Evolutionary conservation across 306 rosid genomes (phyloP), one percentile per base, ranked within the genome.

Genomic region (Prinsepia uniflora): DNA sequence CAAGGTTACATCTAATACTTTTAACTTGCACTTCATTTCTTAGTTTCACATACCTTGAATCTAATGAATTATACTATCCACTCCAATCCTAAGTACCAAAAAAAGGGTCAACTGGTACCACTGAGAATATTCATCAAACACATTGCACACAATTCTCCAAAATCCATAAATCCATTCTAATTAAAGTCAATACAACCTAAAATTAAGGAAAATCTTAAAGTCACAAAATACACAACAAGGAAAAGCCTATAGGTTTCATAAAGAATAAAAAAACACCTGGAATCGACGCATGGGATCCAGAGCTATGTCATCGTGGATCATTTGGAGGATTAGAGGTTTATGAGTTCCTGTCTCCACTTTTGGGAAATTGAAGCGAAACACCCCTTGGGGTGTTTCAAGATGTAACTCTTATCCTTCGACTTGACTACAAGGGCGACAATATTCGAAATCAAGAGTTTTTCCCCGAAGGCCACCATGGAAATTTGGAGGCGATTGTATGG

Each of bases 331-430:
- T 73, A 90, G 91, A 6, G 99, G 97, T 39, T 97, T 81, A 11
- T 97, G 97, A 7, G 97, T 94, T 0, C 98, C 97, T 92, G 90
- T 94, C 80, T 94, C 98, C 39, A 94, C 98, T 75, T 94, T 95
- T 96, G 97, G n/a, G 52, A 90, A 89, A 68, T 94, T 94, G 89
- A 94, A 94, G 0, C 97, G 92, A 75, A 94, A 94, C n/a, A n/a
- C 1, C 97, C 97, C 5, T 89, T 84, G 13, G 90, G 87, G 0
- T 96, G 97, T 74, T 94, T 96, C 0, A 94, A 80, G 72, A 94
- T 94, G 2, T 97, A 94, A 76, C 96, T 87, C 76, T 94, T 94
- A 4, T 96, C 97, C 59, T 94, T 96, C 0, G 98, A 90, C 12
- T 94, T 96, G 10, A 96, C 98, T 0, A 96, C 98, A 1, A 94